Evolutionary conservation across 73 alveolate species (phyloP).

Genomic region (Tetrahymena borealis): DNA sequence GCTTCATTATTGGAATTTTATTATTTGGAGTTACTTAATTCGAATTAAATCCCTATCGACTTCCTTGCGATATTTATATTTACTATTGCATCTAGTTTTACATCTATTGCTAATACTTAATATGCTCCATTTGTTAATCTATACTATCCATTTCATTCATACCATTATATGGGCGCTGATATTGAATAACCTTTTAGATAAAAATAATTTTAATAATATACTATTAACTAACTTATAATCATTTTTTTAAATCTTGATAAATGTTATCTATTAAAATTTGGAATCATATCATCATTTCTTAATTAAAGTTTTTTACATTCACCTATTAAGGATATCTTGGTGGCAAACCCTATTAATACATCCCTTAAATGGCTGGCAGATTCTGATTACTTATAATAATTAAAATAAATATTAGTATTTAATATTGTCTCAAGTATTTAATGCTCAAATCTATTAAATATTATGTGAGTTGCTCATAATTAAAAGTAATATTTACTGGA

Average conservation of each 20-base stretch:
- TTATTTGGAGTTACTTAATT: neutral
- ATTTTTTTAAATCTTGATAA: too few species aligned
- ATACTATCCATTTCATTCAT: conserved; percentile 1
- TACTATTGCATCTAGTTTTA: neutral
- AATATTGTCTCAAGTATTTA: too few species aligned
- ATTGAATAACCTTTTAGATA: neutral
- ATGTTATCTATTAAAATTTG: too few species aligned
- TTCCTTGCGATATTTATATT: neutral
- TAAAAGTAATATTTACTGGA: neutral
- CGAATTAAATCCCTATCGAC: neutral
- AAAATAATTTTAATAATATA: neutral
- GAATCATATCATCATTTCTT: neutral
- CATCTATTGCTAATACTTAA: neutral
- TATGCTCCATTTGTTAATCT: neutral
- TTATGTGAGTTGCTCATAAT: too few species aligned
- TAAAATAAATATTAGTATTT: neutral
- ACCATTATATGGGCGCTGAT: neutral
- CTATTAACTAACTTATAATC: neutral
- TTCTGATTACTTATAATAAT: neutral
- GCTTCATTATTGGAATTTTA: neutral
- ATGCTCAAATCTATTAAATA: too few species aligned
- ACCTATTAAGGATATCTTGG: neutral
- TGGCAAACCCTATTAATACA: neutral
- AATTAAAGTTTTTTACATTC: neutral
- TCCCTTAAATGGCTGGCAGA: neutral